Evolutionary conservation across 306 rosid genomes (phyloP), one percentile per base, ranked within the genome.

Genomic region (Trifolium subterraneum): DNA sequence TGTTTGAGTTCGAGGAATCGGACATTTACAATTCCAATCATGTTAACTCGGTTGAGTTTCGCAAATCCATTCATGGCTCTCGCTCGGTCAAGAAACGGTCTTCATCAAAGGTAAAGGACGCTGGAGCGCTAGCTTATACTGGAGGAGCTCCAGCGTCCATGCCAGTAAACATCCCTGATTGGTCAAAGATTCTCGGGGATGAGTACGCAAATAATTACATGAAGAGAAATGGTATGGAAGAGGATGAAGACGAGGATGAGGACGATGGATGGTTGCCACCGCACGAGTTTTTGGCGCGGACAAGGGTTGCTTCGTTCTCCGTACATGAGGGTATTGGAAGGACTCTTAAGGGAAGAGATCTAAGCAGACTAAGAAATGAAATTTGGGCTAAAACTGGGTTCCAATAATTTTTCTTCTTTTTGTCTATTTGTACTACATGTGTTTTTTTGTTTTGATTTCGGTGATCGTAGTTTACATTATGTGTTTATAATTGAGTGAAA

Each of bases 281-380:
- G 15, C 63, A 56, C 6, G 63, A 56, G 35, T 56, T 56, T 56
- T 56, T 56, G 63, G 63, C 63, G 4, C 11, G 63, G 63, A 56
- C 29, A 3, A 23, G 63, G 25, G 63, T 23, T n/a, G 63, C 63
- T 56, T 56, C 63, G 6, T 23, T 23, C n/a, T 56, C 63, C 0
- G 35, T 56, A 5, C 63, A 56, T 12, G 63, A 56, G 3, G 63
- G 63, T 56, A 1, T 56, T 56, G 63, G 63, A 56, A 56, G 63
- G 16, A 56, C 63, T 56, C 63, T 56, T 22, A 56, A 56, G 35
- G 63, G 63, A 56, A 56, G 63, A 56, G 63, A 56, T 56, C 63
- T 56, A 1, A 56, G 63, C 3, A 56, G 63, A 7, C 63, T 56
- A 0, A 10, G 63, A 56, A 56, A 56, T 56, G 63, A 14, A 22